A percentile compares a stretch with the other conserved stretches of the same genome.
Evolutionary conservation across 257 asterid genomes (phyloP).

Genomic region (Capsicum rhomboideum): DNA sequence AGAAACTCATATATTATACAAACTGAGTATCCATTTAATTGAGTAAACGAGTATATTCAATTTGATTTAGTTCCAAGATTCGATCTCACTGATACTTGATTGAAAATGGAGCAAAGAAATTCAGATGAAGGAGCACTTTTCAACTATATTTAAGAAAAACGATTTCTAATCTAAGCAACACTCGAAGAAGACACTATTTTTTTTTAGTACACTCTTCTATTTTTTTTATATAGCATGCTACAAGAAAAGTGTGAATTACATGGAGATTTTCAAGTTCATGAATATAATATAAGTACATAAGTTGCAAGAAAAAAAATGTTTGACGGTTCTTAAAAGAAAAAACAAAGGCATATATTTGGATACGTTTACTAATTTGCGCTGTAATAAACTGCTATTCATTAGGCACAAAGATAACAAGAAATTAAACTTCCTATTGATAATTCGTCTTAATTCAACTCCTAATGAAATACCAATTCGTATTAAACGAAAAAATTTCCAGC

Average conservation of each 20-base stretch:
- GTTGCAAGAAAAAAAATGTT: not conserved
- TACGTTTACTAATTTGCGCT: not conserved
- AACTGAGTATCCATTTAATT: not conserved
- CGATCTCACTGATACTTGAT: not conserved
- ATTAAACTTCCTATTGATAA: not conserved
- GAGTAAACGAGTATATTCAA: not conserved
- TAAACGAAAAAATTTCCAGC: not conserved
- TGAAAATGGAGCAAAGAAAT: not conserved
- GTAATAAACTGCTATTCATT: not conserved
- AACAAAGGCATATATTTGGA: not conserved
- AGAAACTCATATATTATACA: not conserved
- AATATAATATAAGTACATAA: not conserved
- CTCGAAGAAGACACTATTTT: not conserved
- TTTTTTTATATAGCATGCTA: not conserved
- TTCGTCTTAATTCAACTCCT: not conserved
- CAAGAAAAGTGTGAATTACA: not conserved
- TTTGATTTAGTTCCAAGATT: not conserved
- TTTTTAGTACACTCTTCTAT: not conserved
- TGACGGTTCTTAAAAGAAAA: not conserved
- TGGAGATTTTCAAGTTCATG: not conserved
- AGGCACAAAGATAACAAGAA: not conserved
- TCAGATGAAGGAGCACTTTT: not conserved
- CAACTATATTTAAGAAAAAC: not conserved
- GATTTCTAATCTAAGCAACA: not conserved
- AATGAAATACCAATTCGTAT: not conserved